These are phyloP conservation scores for Zea mays DNA, from an alignment of 176 grass and related monocot species.

Conservation along the genomic window Zm-B73-REFERENCE-NAM-5.0 NC_050096.1:9533501-9534000, in stretches of 20 bases:
- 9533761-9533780: slow-evolving; percentile 83
- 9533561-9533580: slow-evolving; percentile 54
- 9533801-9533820: slow-evolving; percentile 83
- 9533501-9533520: slow-evolving; percentile 94
- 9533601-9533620: not conserved
- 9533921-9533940: not conserved
- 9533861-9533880: not conserved
- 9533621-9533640: slow-evolving; percentile 5
- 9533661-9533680: slow-evolving; percentile 23
- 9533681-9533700: slow-evolving; percentile 29
- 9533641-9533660: not conserved
- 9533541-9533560: slow-evolving; percentile 92
- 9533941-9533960: not conserved
- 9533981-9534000: not conserved
- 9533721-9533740: slow-evolving; percentile 84
- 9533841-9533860: not conserved
- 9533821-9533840: slow-evolving; percentile 18
- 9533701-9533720: slow-evolving; percentile 87
- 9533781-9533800: slow-evolving; percentile 88
- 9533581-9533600: slow-evolving; percentile 5
- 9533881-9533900: not conserved
- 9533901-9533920: not conserved
- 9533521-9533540: slow-evolving; percentile 97
- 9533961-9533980: not conserved
- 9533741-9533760: slow-evolving; percentile 89